Evolutionary conservation across 2,329 filamentous ascomycete species (phyloP).

Genomic region (Coleophoma crateriformis): DNA sequence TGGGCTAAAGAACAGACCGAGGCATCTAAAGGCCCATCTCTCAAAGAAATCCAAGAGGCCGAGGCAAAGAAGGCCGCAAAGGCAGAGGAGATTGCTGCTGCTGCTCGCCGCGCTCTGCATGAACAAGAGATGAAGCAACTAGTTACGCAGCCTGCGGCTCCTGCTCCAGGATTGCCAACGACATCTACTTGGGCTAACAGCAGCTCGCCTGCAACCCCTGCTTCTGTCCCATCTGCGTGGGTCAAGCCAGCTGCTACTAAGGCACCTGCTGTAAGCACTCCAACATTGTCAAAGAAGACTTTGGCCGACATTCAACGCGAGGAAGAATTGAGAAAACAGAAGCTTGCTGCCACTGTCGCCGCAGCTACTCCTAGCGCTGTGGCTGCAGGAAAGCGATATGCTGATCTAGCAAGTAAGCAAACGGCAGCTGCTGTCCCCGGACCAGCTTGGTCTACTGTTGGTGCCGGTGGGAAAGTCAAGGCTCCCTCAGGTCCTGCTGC

Average conservation of each 20-base stretch:
- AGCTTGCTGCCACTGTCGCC: conserved; percentile 40
- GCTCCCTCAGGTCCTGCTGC: conserved; percentile 55
- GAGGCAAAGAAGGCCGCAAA: conserved; percentile 92
- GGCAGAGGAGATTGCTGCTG: conserved; percentile 74
- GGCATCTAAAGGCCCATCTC: conserved; percentile 75
- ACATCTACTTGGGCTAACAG: conserved; percentile 70
- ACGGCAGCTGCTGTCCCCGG: conserved; percentile 36
- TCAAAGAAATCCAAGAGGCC: conserved; percentile 95
- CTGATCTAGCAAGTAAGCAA: conserved; percentile 82
- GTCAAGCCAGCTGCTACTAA: conserved; percentile 40
- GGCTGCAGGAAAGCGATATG: conserved; percentile 75
- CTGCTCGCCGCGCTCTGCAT: conserved; percentile 68
- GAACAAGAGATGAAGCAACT: conserved; percentile 66
- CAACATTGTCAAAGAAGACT: conserved; percentile 67
- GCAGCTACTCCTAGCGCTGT: conserved; percentile 35
- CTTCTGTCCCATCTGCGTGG: conserved; percentile 33
- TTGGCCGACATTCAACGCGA: conserved; percentile 95
- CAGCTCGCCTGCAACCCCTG: conserved; percentile 23
- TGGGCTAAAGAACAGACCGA: conserved; percentile 87
- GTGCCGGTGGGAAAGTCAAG: conserved; percentile 89
- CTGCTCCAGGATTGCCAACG: conserved; percentile 76
- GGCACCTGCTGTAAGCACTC: conserved; percentile 25
- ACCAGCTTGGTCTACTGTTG: conserved; percentile 89
- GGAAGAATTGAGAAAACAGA: conserved; percentile 83
- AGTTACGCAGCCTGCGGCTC: conserved; percentile 52